Evolutionary conservation across 345 rosid species (phyloP), one percentile per base, ranked within the genome.

Genomic region (Carallia brachiata): DNA sequence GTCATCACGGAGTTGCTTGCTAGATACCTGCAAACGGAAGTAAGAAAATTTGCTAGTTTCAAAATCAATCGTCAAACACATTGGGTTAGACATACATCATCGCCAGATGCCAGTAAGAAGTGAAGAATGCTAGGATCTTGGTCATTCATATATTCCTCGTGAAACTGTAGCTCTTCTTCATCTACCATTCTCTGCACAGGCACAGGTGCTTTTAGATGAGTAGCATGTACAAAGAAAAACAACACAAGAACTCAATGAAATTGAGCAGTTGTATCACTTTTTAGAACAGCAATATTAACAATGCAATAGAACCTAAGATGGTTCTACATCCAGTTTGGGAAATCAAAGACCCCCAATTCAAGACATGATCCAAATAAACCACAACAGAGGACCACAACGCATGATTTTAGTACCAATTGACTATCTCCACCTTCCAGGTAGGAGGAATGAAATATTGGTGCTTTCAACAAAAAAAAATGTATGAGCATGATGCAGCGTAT

Each of bases 71-170:
- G 59, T 65, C 57, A 70, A 63, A 4, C 54, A n/a, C 19, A 68
- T 31, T 50, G 62, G 59, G 60, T 67, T 44, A 44, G 16, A 59
- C 83, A 67, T 89, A 94, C 97, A 78, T 94, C 97, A 78, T 94
- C 97, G 73, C 96, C 97, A 1, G 96, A 86, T 60, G 97, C 98
- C 79, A 94, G 75, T 66, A 94, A 87, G 77, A 94, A 94, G 81
- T 85, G 98, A 69, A 94, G 98, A 72, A 94, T 94, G 78, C 97
- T 94, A 36, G 98, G 98, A 85, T 94, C 98, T 74, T 89, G 81
- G 75, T 94, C 96, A 23, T 94, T 94, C 90, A 94, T 82, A 75
- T 94, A 94, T 68, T 94, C 96, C 71, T 88, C 96, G 56, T 88
- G 84, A 81, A 94, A 94, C 80, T 89, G 90, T 66, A 89, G 82